Evolutionary conservation across 306 rosid species (phyloP), one percentile per base, ranked within the genome.

Genomic region (Morella rubra): DNA sequence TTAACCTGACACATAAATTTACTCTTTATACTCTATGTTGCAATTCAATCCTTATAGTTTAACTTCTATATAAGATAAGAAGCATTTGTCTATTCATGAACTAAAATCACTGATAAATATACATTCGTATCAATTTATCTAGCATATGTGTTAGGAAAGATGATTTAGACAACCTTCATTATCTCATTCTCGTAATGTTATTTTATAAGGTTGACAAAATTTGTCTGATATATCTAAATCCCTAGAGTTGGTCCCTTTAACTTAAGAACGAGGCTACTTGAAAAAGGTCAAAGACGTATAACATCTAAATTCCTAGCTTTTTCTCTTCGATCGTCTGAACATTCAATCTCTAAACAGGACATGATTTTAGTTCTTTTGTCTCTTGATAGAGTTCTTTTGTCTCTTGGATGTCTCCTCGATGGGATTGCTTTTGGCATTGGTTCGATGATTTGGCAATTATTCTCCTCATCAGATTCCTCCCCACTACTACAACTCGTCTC

Each of bases 351-450:
- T 27, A 65, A 64, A 82, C 59, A 74, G 69, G 77, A 82, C 76
- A n/a, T n/a, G n/a, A n/a, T n/a, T n/a, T n/a, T n/a, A n/a, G n/a
- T n/a, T n/a, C n/a, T n/a, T n/a, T n/a, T n/a, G n/a, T n/a, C n/a
- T 9, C 44, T 47, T 82, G 78, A 58, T 78, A 73, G 54, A 6
- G 27, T 59, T 54, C 44, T 75, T 27, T 71, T 71, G 80, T 83
- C 66, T 46, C 50, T 46, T 46, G 51, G 51, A 46, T 46, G 51
- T 46, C 51, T 22, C 67, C 54, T 62, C 2, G 83, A 78, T 77
- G 86, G 84, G 86, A 85, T 76, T 14, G 84, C 80, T 47, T 61
- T 16, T 60, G 44, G 83, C 47, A 60, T 72, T 46, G 41, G 82
- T 85, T 76, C 77, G 54, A 67, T 81, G 81, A 75, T 85, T 56